These are phyloP conservation scores for Warburgia ugandensis DNA, from an alignment of 164 flowering plant species.

Conservation along the genomic window DNA sequence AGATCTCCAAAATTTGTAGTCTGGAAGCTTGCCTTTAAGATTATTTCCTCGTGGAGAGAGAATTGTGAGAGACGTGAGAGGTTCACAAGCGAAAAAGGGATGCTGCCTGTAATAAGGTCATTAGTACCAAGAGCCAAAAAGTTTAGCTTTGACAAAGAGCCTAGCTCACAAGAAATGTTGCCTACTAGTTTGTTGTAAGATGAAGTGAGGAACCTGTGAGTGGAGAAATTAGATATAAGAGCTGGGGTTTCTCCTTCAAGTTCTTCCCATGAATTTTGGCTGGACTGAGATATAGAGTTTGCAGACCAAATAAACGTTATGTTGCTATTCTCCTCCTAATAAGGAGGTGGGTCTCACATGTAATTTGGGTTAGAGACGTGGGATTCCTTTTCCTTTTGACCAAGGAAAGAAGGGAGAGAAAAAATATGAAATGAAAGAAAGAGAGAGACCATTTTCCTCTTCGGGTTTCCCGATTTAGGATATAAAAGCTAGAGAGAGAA, in stretches of 20 bases:
- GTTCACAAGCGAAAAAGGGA: slow-evolving; percentile 34
- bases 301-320: slow-evolving; percentile 24
- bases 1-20: slow-evolving; percentile 24
- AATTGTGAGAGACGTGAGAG: slow-evolving; percentile 21
- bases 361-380: no score
- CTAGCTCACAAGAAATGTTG: slow-evolving; percentile 23
- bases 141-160: slow-evolving; percentile 21
- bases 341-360: no score
- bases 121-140: slow-evolving; percentile 21
- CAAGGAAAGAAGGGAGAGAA: no score
- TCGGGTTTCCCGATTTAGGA: no score
- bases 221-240: slow-evolving; percentile 13
- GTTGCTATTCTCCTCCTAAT: no score
- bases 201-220: slow-evolving; percentile 25
- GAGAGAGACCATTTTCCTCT: no score
- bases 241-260: slow-evolving; percentile 28
- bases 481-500: no score
- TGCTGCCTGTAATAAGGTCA: slow-evolving; percentile 24
- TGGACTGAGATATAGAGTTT: slow-evolving; percentile 23
- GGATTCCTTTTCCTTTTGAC: no score
- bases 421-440: no score
- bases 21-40: slow-evolving; percentile 32
- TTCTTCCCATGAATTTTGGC: no score
- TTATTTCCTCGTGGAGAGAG: slow-evolving; percentile 19
- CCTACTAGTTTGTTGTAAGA: slow-evolving; percentile 30